Evolutionary conservation across 768 basidiomycete species (phyloP).

Genomic region (Naganishia vaughanmartiniae): DNA sequence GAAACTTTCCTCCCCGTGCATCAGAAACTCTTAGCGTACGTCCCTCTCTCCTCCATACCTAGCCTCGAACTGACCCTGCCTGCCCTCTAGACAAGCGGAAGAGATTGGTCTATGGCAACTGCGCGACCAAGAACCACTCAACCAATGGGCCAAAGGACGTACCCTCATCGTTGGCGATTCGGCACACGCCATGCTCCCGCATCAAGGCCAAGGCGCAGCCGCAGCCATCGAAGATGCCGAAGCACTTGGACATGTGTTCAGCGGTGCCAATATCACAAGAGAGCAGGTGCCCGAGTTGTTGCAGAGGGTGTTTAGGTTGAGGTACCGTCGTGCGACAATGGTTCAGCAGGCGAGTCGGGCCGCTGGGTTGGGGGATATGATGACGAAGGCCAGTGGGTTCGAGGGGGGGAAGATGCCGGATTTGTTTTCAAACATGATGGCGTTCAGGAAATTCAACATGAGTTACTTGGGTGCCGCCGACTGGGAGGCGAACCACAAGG

Average conservation of each 20-base stretch:
- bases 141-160: constrained; percentile 31
- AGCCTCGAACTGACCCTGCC: background rate
- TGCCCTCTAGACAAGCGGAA: constrained; percentile 22
- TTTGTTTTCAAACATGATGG: constrained; percentile 15
- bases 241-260: constrained; percentile 32
- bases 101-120: constrained; percentile 36
- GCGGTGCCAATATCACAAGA: constrained; percentile 3
- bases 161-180: constrained; percentile 37
- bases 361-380: constrained; percentile 28
- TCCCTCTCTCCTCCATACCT: background rate
- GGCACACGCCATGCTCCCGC: constrained; percentile 33
- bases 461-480: constrained; percentile 30
- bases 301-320: constrained; percentile 30
- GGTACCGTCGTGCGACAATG: constrained; percentile 34
- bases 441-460: constrained; percentile 32
- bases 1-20: constrained; percentile 30
- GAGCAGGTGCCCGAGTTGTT: constrained; percentile 28
- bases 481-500: constrained; percentile 33
- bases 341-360: constrained; percentile 35
- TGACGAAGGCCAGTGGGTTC: constrained; percentile 10
- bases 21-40: constrained; percentile 34
- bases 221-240: constrained; percentile 39
- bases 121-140: constrained; percentile 35
- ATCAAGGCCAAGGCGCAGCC: constrained; percentile 37
- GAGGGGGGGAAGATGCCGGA: constrained; percentile 2